Evolutionary conservation across 2,329 filamentous ascomycete species (phyloP), one percentile per base, ranked within the genome.

Genomic region (Madurella fahalii): DNA sequence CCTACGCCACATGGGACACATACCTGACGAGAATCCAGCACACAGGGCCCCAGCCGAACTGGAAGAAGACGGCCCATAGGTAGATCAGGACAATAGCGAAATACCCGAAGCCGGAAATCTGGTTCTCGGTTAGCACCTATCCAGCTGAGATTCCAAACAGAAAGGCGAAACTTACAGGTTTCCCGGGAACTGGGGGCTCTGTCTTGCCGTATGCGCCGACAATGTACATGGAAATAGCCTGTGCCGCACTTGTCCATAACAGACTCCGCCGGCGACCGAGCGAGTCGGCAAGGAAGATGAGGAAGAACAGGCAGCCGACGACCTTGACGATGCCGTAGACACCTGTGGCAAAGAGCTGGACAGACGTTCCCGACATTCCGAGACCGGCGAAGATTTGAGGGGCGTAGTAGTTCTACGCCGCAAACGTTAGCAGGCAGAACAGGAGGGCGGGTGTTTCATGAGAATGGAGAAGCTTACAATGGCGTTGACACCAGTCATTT

Each of bases 321-420:
- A 83, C 81, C 66, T 85, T 85, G 50, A 85, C 78, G 47, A 85
- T 77, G 16, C 82, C 82, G 65, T 84, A 85, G 61, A 85, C 77
- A 15, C 82, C 82, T 0, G 82, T 84, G 18, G 81, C 80, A 65
- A 85, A 81, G 37, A 85, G 77, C 41, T 75, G 75, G 43, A 75
- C 75, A 34, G 73, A 67, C 16, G 74, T 80, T 1, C 78, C 77
- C 0, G 66, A 72, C 47, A 71, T 60, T 0, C 68, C 68, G 34
- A 71, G 62, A 25, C 62, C 60, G 46, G 62, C 61, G 61, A 68
- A 68, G 50, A 68, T 68, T 12, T 58, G 62, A 13, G 66, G 66
- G 12, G 66, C 65, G 51, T 67, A 67, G 5, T 63, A 65, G 58
- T 67, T 68, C 44, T 46, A 25, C 25, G 25, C 25, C 25, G 25